Evolutionary conservation across 2,329 filamentous ascomycete species (phyloP), one percentile per base, ranked within the genome.

Genomic region (Xylariaceae sp.): DNA sequence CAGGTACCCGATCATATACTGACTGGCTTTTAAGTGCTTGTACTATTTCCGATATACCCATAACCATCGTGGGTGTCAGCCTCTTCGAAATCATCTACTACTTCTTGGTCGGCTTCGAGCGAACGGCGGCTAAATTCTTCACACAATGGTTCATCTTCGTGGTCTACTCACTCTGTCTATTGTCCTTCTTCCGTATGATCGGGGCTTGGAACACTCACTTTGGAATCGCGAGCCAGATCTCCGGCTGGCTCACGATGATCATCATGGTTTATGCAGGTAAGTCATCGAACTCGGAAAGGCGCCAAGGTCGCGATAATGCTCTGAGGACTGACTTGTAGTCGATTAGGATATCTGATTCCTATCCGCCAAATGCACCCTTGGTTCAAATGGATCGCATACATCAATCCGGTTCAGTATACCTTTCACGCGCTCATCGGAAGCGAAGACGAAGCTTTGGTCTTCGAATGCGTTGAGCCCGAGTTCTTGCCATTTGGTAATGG

Each of bases 401-500:
- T 83, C 14, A 81, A 84, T 47, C 84, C 83, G 5, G 75, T 88
- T 3, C 79, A 83, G 47, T 88, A 87, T 58, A 81, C 77, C 0
- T 88, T 87, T 56, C 84, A 88, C 65, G 75, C 73, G 2, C 61
- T 87, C 1, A 76, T 86, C 70, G 67, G 79, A 0, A 87, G 87
- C 56, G 83, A 87, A 60, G 85, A 86, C 53, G 74, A 82, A 52
- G 69, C 72, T 31, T 68, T 84, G 1, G 66, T 77, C 1, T 75
- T 86, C 28, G 63, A 76, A 51, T 87, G 84, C 57, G 73, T 73
- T 2, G 64, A 75, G 2, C 78, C 81, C 0, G 80, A 74, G 48
- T 69, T 86, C 22, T 77, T 84, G 1, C 82, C 83, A 0, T 63
- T 73, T 16, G 72, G 78, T 0, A 11, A 75, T 76, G 1, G 71